Evolutionary conservation across 257 asterid species (phyloP).

Genomic region (Nicotiana noctiflora): DNA sequence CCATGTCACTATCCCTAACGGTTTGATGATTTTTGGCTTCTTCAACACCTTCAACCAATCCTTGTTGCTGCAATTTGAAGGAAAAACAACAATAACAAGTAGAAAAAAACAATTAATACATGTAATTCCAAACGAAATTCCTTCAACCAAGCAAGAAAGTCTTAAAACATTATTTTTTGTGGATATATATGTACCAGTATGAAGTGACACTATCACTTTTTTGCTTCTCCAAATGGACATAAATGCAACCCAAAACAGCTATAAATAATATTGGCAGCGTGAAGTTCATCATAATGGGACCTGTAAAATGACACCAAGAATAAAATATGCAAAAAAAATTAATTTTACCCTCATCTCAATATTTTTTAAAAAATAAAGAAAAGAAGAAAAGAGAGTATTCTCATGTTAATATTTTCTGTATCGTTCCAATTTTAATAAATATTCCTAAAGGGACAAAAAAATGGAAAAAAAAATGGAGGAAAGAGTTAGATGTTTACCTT

Average conservation of each 20-base stretch:
- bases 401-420: not conserved
- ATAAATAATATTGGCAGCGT: slow-evolving; percentile 87
- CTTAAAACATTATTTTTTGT: not conserved
- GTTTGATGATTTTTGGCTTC: slow-evolving; percentile 60
- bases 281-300: slow-evolving; percentile 86
- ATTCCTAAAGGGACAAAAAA: not conserved
- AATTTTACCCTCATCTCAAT: not conserved
- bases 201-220: slow-evolving; percentile 8
- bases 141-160: not conserved
- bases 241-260: slow-evolving; percentile 82
- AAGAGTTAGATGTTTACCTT: slow-evolving; percentile 36
- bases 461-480: not conserved
- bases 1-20: slow-evolving; percentile 66
- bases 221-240: slow-evolving; percentile 63
- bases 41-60: slow-evolving; percentile 34
- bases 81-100: not conserved
- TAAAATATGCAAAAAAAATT: not conserved
- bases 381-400: not conserved
- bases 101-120: not conserved
- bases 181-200: not conserved
- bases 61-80: slow-evolving; percentile 12
- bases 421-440: not conserved
- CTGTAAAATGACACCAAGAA: slow-evolving; percentile 23
- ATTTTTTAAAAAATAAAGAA: too few relatives aligned
- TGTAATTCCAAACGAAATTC: not conserved